Conservation (phyloP, 2,329 filamentous ascomycete genomes). For the Diaporthe caulivora region DNA sequence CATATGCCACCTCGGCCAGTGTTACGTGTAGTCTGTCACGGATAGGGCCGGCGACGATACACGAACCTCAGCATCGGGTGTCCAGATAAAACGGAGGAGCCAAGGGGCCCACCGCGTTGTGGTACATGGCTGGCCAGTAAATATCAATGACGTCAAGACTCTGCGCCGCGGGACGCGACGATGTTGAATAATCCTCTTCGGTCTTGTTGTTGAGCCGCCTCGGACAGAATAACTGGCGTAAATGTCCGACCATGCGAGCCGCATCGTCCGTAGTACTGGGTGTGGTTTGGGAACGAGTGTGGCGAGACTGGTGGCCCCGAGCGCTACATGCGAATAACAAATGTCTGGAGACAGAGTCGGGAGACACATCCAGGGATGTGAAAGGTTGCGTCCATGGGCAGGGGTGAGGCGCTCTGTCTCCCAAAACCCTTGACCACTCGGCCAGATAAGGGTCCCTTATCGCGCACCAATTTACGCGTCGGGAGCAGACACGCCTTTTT, state of each 20-base stretch:
- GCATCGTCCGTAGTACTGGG: neutral
- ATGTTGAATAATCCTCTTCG: neutral
- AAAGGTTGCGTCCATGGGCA: neutral
- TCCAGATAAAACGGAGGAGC: constrained; percentile 11
- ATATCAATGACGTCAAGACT: constrained; percentile 28
- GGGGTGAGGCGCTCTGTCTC: neutral
- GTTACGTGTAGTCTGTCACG: neutral
- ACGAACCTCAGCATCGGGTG: neutral
- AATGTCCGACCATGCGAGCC: neutral
- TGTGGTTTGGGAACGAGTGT: neutral
- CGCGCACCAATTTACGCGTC: constrained; percentile 36
- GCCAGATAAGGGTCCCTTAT: constrained; percentile 37
- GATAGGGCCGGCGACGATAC: neutral
- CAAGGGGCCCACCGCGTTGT: neutral
- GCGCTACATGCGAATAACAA: neutral
- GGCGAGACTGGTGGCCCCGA: neutral
- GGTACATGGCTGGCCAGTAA: neutral
- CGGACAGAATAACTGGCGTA: constrained; percentile 4
- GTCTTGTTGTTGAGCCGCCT: constrained; percentile 13
- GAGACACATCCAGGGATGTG: neutral
- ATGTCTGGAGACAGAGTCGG: neutral
- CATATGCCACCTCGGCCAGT: neutral
- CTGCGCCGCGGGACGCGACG: neutral
- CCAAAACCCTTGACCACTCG: neutral
- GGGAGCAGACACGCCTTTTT: neutral